Evolutionary conservation across 805 yeast genomes (phyloP), one percentile per base, ranked within the genome.

Genomic region (Isabelozyma rhagii): DNA sequence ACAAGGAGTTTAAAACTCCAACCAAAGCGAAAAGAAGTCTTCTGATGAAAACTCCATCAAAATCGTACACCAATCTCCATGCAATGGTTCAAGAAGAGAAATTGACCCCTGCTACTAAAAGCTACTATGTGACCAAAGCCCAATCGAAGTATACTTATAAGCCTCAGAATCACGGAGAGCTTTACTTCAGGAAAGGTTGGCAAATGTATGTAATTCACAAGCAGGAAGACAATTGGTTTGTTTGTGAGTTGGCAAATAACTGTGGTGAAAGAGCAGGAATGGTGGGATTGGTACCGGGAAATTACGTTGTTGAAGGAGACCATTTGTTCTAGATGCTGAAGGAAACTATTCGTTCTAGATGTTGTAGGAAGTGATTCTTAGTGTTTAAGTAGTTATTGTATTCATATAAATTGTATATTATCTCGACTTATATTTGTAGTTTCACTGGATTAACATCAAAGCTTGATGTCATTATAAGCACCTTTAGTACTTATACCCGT

Each of bases 141-240:
- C 63, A 54, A 46, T 75, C 79, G 1, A 61, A 64, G 51, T 74
- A 73, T 54, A 55, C 69, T 8, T 74, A 69, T 55, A 67, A 64
- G 50, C 71, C 77, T 3, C 74, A 72, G 47, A 72, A 71, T 44
- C 66, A 62, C 7, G 78, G 78, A 14, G 79, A 74, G 53, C 60
- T 74, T 27, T 53, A 51, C 36, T 74, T 74, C 61, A 66, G 58
- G 46, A 74, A 73, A 51, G 69, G 70, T 41, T 71, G 77, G 75
- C 58, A 71, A 43, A 68, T 74, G 66, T 74, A 63, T 50, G 63
- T 74, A 27, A 61, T 74, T 29, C 72, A 72, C 57, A 70, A 68
- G 49, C 79, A 74, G 53, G 75, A 68, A 47, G 79, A 74, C 51
- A 64, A 69, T 48, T 74, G 79, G 79, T 74, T 55, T 52, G 66